Conservation (phyloP, 2,329 filamentous ascomycete genomes). For the Calonectria naviculata region DNA sequence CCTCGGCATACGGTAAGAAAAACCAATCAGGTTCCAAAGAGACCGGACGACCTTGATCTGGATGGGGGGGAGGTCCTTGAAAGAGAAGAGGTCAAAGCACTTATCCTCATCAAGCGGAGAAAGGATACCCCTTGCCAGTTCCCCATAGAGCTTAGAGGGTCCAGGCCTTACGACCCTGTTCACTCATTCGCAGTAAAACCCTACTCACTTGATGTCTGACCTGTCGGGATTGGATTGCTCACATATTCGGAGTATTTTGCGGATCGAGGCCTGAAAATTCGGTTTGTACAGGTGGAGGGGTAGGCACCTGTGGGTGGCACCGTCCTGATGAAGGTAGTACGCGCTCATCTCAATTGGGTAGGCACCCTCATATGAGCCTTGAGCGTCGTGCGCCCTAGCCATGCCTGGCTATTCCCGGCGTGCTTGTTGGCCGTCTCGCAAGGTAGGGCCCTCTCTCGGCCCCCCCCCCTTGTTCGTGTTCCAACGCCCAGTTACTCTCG, state of each 20-base stretch:
- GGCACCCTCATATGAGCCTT: slow-evolving; percentile 1
- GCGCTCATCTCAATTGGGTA: slow-evolving; percentile 12
- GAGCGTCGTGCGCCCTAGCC: neutral
- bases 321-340: neutral
- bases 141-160: neutral
- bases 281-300: neutral
- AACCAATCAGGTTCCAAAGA: slow-evolving; percentile 5
- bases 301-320: neutral
- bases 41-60: slow-evolving; percentile 1
- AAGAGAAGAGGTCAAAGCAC: slow-evolving; percentile 19
- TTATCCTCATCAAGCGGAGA: neutral
- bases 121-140: neutral
- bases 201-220: neutral
- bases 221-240: neutral
- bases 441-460: neutral
- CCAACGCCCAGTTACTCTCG: neutral
- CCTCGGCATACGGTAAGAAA: slow-evolving; percentile 3
- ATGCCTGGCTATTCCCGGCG: slow-evolving; percentile 7
- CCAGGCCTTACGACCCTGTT: slow-evolving; percentile 15
- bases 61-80: neutral
- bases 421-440: neutral
- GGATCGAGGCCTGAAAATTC: slow-evolving; percentile 18
- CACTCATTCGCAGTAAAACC: neutral
- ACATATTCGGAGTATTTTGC: slow-evolving; percentile 25
- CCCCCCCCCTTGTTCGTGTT: slow-evolving; percentile 1